A percentile compares a stretch with the other conserved stretches of the same genome.
These are phyloP conservation scores for Poa annua DNA, from an alignment of 176 grass and related monocot genomes.

Conservation along the genomic window DNA sequence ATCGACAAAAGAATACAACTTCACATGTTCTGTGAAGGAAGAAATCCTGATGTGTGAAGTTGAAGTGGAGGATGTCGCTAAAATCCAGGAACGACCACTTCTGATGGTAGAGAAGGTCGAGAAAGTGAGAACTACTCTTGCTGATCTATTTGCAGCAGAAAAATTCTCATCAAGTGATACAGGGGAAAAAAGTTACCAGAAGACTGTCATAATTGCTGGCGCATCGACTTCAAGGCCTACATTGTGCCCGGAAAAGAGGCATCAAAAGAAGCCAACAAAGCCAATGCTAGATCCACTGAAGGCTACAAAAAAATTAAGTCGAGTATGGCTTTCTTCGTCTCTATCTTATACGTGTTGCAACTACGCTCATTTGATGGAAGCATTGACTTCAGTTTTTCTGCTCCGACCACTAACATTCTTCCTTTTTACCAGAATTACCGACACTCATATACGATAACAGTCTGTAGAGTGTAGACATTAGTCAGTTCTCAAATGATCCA, in stretches of 20 bases:
- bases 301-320: constrained; percentile 63
- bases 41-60: constrained; percentile 32
- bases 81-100: constrained; percentile 75
- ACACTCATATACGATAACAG: background rate
- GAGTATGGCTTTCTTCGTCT: constrained; percentile 59
- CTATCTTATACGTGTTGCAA: constrained; percentile 27
- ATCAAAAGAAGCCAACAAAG: constrained; percentile 61
- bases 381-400: constrained; percentile 15
- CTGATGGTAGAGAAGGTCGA: constrained; percentile 72
- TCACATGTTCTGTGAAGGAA: constrained; percentile 39
- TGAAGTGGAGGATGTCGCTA: constrained; percentile 44
- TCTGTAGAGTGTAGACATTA: background rate
- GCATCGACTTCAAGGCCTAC: constrained; percentile 45
- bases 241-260: constrained; percentile 46
- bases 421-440: background rate
- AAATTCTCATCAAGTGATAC: constrained; percentile 41
- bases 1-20: constrained; percentile 52
- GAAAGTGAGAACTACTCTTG: constrained; percentile 87
- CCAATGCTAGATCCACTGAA: constrained; percentile 38
- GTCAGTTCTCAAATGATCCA: constrained; percentile 4
- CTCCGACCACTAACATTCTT: constrained; percentile 4
- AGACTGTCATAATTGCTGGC: constrained; percentile 20
- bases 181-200: constrained; percentile 40
- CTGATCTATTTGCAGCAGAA: constrained; percentile 94
- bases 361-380: constrained; percentile 3